A percentile compares a stretch with the other conserved stretches of the same genome.
phyloP scores from a whole-genome alignment of 1,284 basidiomycete species.

The Serendipita sp. region DNA sequence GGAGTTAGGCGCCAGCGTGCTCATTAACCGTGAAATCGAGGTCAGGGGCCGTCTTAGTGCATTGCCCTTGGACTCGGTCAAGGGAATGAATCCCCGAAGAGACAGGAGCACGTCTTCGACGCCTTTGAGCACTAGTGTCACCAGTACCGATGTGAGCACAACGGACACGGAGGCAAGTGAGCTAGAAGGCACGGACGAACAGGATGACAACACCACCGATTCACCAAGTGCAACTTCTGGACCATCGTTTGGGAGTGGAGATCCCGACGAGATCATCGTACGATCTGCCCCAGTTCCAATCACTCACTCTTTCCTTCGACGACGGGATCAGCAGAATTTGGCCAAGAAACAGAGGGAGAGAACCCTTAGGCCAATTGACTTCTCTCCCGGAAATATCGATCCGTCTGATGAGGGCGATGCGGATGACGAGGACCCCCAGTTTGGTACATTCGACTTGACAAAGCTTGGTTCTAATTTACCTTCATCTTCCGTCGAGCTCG shows the following conservation, averaged over 20 bases:
- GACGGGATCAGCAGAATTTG: slow-evolving; percentile 15
- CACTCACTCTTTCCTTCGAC: not conserved
- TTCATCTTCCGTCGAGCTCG: slow-evolving; percentile 53
- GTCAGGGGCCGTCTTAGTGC: slow-evolving; percentile 35
- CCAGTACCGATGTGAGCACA: slow-evolving; percentile 7
- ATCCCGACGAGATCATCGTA: slow-evolving; percentile 6
- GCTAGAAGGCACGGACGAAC: slow-evolving; percentile 9
- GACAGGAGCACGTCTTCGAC: slow-evolving; percentile 9
- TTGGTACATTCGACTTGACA: slow-evolving; percentile 39
- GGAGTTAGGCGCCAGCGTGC: slow-evolving; percentile 79
- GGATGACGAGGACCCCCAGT: slow-evolving; percentile 14
- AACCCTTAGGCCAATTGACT: slow-evolving; percentile 7
- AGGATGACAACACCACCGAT: slow-evolving; percentile 10
- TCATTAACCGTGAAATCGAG: slow-evolving; percentile 75
- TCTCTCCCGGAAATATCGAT: slow-evolving; percentile 15
- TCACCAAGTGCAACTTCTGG: not conserved
- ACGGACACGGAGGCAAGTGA: slow-evolving; percentile 10
- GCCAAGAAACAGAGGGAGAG: slow-evolving; percentile 16
- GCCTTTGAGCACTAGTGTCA: slow-evolving; percentile 3
- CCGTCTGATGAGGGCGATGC: slow-evolving; percentile 14
- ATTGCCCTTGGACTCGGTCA: slow-evolving; percentile 24
- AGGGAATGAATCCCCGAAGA: slow-evolving; percentile 24
- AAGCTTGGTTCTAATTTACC: slow-evolving; percentile 28
- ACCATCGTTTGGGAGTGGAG: not conserved
- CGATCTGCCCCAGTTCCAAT: not conserved